These are phyloP conservation scores for Wolfiporia cocos DNA, from an alignment of 1,284 basidiomycete genomes.

Conservation along the genomic window DNA sequence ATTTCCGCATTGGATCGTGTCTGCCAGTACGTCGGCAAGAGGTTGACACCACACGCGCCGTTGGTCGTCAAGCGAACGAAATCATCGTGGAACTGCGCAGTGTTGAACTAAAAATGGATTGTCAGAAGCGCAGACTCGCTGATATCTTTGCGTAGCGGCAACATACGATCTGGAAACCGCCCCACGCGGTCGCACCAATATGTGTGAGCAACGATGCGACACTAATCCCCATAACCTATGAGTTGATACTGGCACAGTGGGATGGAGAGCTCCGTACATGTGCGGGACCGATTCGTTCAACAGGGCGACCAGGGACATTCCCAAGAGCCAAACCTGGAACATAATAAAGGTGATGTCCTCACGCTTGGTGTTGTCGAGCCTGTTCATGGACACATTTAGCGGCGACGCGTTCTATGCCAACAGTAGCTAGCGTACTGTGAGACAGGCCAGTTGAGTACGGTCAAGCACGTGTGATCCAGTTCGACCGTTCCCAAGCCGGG, in stretches of 20 bases:
- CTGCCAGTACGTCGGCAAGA: slow-evolving; percentile 58
- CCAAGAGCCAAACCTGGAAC: slow-evolving; percentile 77
- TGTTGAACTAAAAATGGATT: slow-evolving; percentile 30
- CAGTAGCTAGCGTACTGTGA: slow-evolving; percentile 44
- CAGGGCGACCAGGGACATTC: slow-evolving; percentile 72
- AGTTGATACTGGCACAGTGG: not conserved
- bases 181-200: slow-evolving; percentile 65
- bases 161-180: slow-evolving; percentile 51
- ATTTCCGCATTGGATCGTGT: slow-evolving; percentile 52
- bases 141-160: not conserved
- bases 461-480: slow-evolving; percentile 43
- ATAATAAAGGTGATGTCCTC: slow-evolving; percentile 73
- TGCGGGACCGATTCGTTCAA: slow-evolving; percentile 81
- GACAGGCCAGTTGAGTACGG: slow-evolving; percentile 61
- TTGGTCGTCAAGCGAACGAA: slow-evolving; percentile 54
- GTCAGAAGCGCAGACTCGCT: not conserved
- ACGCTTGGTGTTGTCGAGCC: slow-evolving; percentile 65
- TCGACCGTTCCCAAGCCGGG: slow-evolving; percentile 33
- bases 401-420: too few relatives aligned
- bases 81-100: slow-evolving; percentile 46
- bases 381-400: too few relatives aligned
- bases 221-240: slow-evolving; percentile 14
- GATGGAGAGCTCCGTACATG: slow-evolving; percentile 34
- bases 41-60: slow-evolving; percentile 54
- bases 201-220: slow-evolving; percentile 69